Percentiles rank a stretch among this genome's conserved stretches.
Conservation (phyloP, 495 filamentous ascomycete genomes). For the Aspergillus hancockii region DNA sequence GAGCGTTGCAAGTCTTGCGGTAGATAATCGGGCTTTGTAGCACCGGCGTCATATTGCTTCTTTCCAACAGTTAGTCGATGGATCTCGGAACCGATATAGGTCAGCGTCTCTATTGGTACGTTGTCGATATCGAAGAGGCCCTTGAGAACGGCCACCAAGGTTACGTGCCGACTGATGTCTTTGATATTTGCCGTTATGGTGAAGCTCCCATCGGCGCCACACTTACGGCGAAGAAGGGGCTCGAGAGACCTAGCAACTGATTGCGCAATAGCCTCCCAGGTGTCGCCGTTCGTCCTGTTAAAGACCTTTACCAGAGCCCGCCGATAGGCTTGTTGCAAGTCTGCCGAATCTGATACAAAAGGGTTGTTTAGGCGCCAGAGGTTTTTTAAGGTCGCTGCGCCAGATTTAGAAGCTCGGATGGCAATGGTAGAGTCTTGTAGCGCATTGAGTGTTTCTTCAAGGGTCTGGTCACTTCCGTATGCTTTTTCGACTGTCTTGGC, state of each 20-base stretch:
- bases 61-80: neutral
- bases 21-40: neutral
- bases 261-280: neutral
- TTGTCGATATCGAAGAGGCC: slow-evolving; percentile 4
- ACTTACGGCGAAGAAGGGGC: neutral
- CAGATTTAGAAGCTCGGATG: neutral
- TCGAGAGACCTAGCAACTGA: neutral
- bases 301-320: neutral
- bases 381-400: neutral
- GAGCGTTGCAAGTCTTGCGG: neutral
- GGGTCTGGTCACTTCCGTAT: neutral
- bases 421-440: neutral
- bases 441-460: neutral
- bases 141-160: slow-evolving; percentile 2
- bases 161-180: neutral
- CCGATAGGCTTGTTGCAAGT: neutral
- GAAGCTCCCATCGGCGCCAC: neutral
- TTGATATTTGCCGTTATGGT: neutral
- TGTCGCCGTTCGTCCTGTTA: neutral
- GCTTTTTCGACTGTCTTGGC: neutral
- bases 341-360: neutral
- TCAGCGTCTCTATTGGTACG: neutral
- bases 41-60: neutral
- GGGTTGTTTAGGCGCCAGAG: neutral
- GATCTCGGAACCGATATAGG: neutral